phyloP scores from a whole-genome alignment of 2,329 filamentous ascomycete species.

The Emergomyces orientalis region DNA sequence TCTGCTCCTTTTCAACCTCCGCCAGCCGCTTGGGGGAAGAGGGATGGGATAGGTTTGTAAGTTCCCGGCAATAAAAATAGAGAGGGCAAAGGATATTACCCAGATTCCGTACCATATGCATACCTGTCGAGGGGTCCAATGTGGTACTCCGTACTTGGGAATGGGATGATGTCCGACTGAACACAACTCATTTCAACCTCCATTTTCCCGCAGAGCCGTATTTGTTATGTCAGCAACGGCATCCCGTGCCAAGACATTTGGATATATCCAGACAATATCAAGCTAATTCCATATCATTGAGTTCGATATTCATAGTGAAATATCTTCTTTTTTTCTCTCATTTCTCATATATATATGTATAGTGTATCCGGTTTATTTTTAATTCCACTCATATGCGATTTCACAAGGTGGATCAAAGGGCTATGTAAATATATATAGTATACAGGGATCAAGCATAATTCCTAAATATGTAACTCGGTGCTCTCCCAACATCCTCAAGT shows the following conservation, averaged over 20 bases:
- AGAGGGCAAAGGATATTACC: background rate
- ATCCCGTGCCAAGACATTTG: background rate
- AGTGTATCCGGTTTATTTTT: background rate
- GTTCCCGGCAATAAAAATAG: background rate
- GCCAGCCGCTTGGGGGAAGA: background rate
- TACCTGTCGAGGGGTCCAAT: background rate
- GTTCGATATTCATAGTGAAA: background rate
- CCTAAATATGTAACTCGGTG: background rate
- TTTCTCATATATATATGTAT: background rate
- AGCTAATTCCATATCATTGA: no score
- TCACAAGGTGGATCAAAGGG: background rate
- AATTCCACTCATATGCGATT: background rate
- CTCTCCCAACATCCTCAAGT: no score
- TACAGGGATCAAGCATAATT: background rate
- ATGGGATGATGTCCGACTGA: background rate
- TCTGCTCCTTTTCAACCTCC: background rate
- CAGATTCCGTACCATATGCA: background rate
- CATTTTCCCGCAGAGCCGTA: no score
- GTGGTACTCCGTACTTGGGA: background rate
- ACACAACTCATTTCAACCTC: no score
- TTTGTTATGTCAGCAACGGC: slow-evolving; percentile 1
- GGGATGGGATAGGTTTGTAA: background rate
- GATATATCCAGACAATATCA: no score
- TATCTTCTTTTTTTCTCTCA: background rate
- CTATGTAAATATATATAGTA: background rate